Evolutionary conservation across 805 yeast genomes (phyloP), one percentile per base, ranked within the genome.

Genomic region (Sugiyamaella lignohabitans): DNA sequence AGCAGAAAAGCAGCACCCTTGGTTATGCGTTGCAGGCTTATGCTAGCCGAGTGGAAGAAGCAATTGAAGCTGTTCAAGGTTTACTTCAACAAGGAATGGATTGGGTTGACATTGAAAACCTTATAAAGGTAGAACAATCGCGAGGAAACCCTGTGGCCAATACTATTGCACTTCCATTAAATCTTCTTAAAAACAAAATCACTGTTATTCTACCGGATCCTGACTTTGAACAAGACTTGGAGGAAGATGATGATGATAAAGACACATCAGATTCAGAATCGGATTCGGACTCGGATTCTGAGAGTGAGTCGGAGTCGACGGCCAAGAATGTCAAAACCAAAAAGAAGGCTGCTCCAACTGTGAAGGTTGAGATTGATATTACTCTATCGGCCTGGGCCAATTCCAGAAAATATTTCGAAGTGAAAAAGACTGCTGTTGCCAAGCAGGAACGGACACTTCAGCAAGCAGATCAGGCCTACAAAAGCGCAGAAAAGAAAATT

Each of bases 31-130:
- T 91, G 23, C 82, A 85, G 51, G 67, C 73, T 32, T 73, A 84
- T 60, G 83, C 91, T 3, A 79, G 79, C 22, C 55, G 77, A 21
- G 87, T 89, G 3, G 93, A 84, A 42, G 76, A 77, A 16, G 87
- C 93, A 41, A 82, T 77, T 49, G 63, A 60, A 5, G 81, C 84
- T 2, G 84, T 91, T 3, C 83, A 81, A 49, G 67, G 70, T 1
- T 66, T 87, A 46, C 52, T 88, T 3, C 80, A 82, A 47, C 93
- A 86, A 59, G 89, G 86, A 53, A 86, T 87, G 87, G 97, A 91
- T 61, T 91, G 98, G 98, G 76, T 77, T 38, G 83, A 87, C 50
- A 89, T 89, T 52, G 96, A 84, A 60, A 79, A 80, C 52, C 65
- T 84, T 48, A 80, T 91, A 43, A 67, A 74, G 41, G 71, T 79